Base-by-base conservation (phyloP, 257 asterid genomes). In the Marsdenia floribunda region DNA sequence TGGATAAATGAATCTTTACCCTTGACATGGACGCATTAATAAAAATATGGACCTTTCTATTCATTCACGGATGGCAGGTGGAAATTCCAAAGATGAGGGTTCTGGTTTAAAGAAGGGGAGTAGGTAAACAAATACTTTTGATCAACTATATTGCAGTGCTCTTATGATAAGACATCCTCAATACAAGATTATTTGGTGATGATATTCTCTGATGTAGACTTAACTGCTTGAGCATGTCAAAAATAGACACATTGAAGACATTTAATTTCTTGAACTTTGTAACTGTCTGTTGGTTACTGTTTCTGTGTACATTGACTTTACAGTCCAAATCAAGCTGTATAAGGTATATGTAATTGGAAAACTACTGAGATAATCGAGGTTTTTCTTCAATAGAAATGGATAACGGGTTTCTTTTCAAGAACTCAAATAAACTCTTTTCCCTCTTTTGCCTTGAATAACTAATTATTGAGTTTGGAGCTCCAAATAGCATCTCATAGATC, bases 1-100 rank as follows among this genome's bases (percentile, higher is more conserved):
- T 85, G 89, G 87, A 84, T 88, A 83, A 77, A 84, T 83, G 85
- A 84, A 85, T 90, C 86, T 87, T 84, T 79, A 84, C 82, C 77
- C 85, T 76, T 86, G 74, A 87, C 83, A 87, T 84, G 96, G 89
- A 87, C 82, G 75, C 88, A 77, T 91, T 90, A 85, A 87, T 92
- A 94, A 94, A 92, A 87, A 87, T 82, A 89, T 88, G 97, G 93
- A 86, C 94, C 94, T 94, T 88, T 89, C 88, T 88, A 89, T 90
- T 89, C 97, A 90, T 92, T 89, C 97, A 83, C 97, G 97, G 96
- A 94, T 94, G 97, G 95, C 97, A 90, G 97, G 93, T 94, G 97
- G 96, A 92, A 92, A 85, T 86, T 88, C 97, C 96, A 94, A 89
- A 90, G 99, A 92, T 94, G 99, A 88, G 97, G 95, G 96, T 89